Evolutionary conservation across 345 rosid genomes (phyloP).

Genomic region (Populus davidiana): DNA sequence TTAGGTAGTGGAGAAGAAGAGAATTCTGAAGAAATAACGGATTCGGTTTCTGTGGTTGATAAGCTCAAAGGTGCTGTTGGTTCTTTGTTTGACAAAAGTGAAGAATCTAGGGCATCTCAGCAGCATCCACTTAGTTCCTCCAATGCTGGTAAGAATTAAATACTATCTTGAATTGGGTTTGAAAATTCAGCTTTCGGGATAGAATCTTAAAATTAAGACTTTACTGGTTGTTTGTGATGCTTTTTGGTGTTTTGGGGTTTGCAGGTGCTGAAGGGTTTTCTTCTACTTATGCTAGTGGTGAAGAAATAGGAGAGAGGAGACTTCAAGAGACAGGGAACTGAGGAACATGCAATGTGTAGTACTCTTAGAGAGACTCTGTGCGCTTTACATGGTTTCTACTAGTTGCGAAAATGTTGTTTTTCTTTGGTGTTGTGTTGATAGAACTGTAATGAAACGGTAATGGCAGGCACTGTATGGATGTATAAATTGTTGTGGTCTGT

Average conservation of each 20-base stretch:
- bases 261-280: neutral
- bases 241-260: neutral
- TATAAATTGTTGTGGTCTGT: neutral
- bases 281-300: neutral
- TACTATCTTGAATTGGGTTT: too few relatives aligned
- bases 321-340: constrained; percentile 11
- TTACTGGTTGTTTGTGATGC: neutral
- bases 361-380: neutral
- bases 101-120: constrained; percentile 20
- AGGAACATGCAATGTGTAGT: neutral
- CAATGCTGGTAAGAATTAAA: neutral
- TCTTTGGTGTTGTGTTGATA: neutral
- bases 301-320: constrained; percentile 2
- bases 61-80: constrained; percentile 54
- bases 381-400: neutral
- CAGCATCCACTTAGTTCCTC: neutral
- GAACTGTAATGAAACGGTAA: neutral
- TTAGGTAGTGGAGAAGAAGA: constrained; percentile 33
- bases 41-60: constrained; percentile 34
- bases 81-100: constrained; percentile 49
- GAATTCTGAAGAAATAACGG: constrained; percentile 15
- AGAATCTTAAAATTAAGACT: neutral
- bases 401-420: neutral
- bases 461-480: neutral
- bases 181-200: neutral